A percentile compares a stretch with the other conserved stretches of the same genome.
Conservation (phyloP, 345 rosid genomes). For the Capsella bursapastoris region DNA sequence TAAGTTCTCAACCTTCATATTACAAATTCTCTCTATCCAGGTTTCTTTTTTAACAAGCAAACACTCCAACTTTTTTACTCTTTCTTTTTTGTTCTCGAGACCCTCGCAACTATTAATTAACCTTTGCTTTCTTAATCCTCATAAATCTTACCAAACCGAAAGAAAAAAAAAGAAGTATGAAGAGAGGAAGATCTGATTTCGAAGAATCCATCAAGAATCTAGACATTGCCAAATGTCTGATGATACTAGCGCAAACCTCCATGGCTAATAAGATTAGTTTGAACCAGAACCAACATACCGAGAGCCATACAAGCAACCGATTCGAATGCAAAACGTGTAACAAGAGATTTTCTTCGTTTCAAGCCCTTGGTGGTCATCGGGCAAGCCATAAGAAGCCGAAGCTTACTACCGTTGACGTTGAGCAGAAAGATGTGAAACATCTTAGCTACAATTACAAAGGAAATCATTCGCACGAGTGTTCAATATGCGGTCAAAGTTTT, state of each 20-base stretch:
- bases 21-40: constrained; percentile 21
- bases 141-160: constrained; percentile 20
- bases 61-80: background rate
- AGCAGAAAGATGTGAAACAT: constrained; percentile 28
- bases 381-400: constrained; percentile 74
- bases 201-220: constrained; percentile 48
- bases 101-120: background rate
- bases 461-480: constrained; percentile 54
- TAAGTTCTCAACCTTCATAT: constrained; percentile 28
- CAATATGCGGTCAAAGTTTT: constrained; percentile 67
- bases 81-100: background rate
- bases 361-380: constrained; percentile 80
- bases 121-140: constrained; percentile 17
- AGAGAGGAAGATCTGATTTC: constrained; percentile 51
- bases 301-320: constrained; percentile 17
- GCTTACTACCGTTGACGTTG: constrained; percentile 34
- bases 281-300: constrained; percentile 21
- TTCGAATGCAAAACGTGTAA: constrained; percentile 79
- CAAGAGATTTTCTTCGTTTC: constrained; percentile 66
- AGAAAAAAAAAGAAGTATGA: constrained; percentile 40
- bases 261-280: constrained; percentile 34
- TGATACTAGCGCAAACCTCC: constrained; percentile 51
- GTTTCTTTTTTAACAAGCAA: background rate
- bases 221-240: constrained; percentile 55
- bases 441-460: constrained; percentile 20